phyloP scores from a whole-genome alignment of 495 filamentous ascomycete species.

The Penicillium flavigenum region DNA sequence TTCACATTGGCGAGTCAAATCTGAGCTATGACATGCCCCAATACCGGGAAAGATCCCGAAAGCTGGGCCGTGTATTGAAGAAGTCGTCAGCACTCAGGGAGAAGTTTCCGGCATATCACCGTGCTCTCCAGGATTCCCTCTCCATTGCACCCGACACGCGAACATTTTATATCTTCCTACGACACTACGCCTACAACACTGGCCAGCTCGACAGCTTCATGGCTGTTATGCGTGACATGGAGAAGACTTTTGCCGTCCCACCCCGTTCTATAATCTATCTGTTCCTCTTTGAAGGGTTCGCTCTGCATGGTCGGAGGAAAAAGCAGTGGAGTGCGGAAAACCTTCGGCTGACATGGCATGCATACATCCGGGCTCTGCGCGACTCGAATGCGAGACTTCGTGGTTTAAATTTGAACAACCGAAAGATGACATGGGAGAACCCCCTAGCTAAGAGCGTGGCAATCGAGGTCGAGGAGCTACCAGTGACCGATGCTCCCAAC shows the following conservation, averaged over 20 bases:
- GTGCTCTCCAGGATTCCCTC: conserved; percentile 40
- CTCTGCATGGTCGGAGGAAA: conserved; percentile 62
- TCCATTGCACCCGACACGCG: conserved; percentile 44
- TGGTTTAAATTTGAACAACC: conserved; percentile 18
- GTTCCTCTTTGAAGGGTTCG: conserved; percentile 71
- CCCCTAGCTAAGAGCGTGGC: conserved; percentile 25
- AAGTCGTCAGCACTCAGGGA: conserved; percentile 32
- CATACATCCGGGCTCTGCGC: conserved; percentile 52
- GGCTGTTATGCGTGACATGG: conserved; percentile 43
- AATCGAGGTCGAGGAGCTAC: conserved; percentile 8
- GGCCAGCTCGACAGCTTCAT: conserved; percentile 40
- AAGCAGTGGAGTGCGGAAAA: conserved; percentile 63
- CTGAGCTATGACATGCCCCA: conserved; percentile 15
- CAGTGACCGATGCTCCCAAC: conserved; percentile 14
- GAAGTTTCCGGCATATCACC: conserved; percentile 32
- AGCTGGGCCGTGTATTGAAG: conserved; percentile 41
- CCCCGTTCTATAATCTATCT: conserved; percentile 44
- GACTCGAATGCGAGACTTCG: conserved; percentile 54
- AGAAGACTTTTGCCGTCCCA: conserved; percentile 36
- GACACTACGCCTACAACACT: conserved; percentile 35
- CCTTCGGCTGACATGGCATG: conserved; percentile 47
- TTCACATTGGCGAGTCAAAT: neutral
- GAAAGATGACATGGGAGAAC: conserved; percentile 40
- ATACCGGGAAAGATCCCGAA: conserved; percentile 34
- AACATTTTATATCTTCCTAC: conserved; percentile 47